Base-by-base conservation (phyloP, 129 eudicot species). In the Helianthus annuus region DNA sequence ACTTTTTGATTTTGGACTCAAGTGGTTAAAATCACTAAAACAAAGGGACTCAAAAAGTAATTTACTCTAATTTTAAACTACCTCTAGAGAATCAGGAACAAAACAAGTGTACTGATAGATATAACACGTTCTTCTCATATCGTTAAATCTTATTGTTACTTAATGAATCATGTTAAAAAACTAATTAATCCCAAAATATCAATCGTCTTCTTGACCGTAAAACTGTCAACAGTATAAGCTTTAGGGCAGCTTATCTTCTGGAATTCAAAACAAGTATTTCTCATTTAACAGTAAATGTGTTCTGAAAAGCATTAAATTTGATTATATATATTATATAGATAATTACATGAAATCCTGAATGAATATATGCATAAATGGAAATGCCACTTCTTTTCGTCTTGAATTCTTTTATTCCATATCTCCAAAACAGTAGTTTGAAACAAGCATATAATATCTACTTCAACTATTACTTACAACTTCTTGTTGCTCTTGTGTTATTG, bases 361-460 rank as follows among this genome's bases (percentile, higher is more conserved):
- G 51, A 24, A 15, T 32, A 15, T 32, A 52, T n/a, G 48, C 24
- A 59, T 14, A 62, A 14, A 36, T 13, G 67, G 64, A 62, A 34
- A 62, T 6, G 46, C 48, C 46, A 62, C 12, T 62, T 34, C 67
- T 62, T 62, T n/a, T 58, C 64, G 13, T n/a, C 40, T 58, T 55
- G 5, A 56, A 19, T 19, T 19, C 32, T 22, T 56, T 19, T 56
- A 19, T 56, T 29, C 76, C 40, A n/a, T 32, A 62, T 46, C 51
- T 46, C 69, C 49, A 61, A 48, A 60, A 73, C 9, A 59, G 10
- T 38, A 61, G 77, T 44, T 72, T 46, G 59, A 44, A 72, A 45
- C 48, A 32, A 72, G 65, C 44, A 59, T 56, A 42, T 40, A 19
- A 71, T n/a, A 13, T 27, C 46, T 27, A 58, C 45, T 52, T 69